Evolutionary conservation across 1,139 yeast species (phyloP), one percentile per base, ranked within the genome.

Genomic region (Candida buenavistaensis): DNA sequence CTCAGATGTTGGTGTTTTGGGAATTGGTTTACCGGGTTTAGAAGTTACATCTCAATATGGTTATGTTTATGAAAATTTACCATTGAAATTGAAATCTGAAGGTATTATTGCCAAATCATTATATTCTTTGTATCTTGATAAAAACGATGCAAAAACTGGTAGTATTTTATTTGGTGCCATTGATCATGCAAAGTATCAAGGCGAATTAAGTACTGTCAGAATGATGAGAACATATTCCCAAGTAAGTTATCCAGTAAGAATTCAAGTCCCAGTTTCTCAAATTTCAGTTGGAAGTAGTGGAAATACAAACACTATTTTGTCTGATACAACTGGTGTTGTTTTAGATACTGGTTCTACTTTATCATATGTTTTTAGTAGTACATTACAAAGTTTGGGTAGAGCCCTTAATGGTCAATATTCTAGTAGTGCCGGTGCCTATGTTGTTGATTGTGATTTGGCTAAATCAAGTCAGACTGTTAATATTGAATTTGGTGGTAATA

Each of bases 41-140:
- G 83, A 79, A 51, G 62, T 70, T 4, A 61, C 67, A 3, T 38
- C 44, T 24, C 25, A 32, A 26, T 38, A 37, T 21, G 44, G 46
- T 10, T 47, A 52, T 26, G 37, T 36, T 21, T 64, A 64, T 44
- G 58, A 57, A 33, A 64, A 64, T 41, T 50, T 64, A 13, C 71
- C 70, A 2, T 23, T 55, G 14, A 56, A 53, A 36, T 47, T 65
- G 47, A 54, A 45, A 37, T 38, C 39, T 20, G 50, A 55, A 37
- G 89, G 88, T 0, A 44, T 68, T 10, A 82, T 78, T 39, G 41
- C 67, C 16, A 71, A 70, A 39, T 64, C 59, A 30, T 72, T 75
- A 1, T 83, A 79, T 51, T 82, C 59, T 50, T 77, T 54, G 62
- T 79, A 73, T 59, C 64, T 80, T 38, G 68, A 70, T 38, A 56